phyloP scores from a whole-genome alignment of 2,329 filamentous ascomycete genomes.

The Neoarthrinium moseri region DNA sequence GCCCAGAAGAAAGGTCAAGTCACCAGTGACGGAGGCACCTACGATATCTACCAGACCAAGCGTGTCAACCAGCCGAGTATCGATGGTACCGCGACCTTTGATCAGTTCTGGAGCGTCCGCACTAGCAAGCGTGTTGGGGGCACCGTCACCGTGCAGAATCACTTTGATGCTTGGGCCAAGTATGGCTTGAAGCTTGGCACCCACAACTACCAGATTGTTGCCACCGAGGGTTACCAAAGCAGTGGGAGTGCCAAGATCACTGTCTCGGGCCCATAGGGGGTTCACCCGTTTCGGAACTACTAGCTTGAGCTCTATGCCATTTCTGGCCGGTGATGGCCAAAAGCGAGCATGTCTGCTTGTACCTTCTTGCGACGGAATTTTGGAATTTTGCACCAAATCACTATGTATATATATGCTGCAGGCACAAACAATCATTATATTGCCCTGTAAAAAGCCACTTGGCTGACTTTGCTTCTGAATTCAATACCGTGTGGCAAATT shows the following conservation, averaged over 20 bases:
- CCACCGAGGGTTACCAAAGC: conserved; percentile 12
- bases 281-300: too few species aligned
- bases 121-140: conserved; percentile 43
- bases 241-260: conserved; percentile 9
- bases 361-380: too few species aligned
- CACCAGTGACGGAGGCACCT: conserved; percentile 29
- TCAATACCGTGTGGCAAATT: too few species aligned
- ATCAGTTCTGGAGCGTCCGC: conserved; percentile 53
- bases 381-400: too few species aligned
- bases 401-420: too few species aligned
- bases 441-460: too few species aligned
- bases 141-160: conserved; percentile 30
- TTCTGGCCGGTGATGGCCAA: too few species aligned
- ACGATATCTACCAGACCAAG: conserved; percentile 33
- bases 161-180: conserved; percentile 31
- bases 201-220: conserved; percentile 33
- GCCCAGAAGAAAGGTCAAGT: conserved; percentile 27
- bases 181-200: conserved; percentile 29
- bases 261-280: conserved; percentile 1
- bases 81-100: conserved; percentile 43
- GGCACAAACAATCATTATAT: too few species aligned
- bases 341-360: too few species aligned
- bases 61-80: conserved; percentile 42
- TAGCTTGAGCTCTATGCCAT: too few species aligned
- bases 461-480: too few species aligned